Percentiles rank a stretch among this genome's conserved stretches.
phyloP scores from a whole-genome alignment of 768 basidiomycete species.

The Rhodocollybia butyracea region DNA sequence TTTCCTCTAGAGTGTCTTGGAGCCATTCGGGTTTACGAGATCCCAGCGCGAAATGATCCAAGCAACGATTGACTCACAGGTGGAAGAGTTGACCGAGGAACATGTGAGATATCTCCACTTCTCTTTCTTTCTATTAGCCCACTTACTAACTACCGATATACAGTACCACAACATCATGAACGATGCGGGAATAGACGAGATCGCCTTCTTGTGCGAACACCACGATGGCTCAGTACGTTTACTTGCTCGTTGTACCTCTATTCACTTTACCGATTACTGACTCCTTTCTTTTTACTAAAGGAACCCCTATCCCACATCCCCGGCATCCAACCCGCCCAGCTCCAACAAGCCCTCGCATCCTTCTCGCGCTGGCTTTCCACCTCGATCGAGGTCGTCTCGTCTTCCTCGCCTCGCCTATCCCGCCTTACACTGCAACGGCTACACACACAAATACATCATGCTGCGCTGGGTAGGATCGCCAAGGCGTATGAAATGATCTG shows the following conservation, averaged over 20 bases:
- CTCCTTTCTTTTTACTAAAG: constrained; percentile 19
- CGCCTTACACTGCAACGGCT: constrained; percentile 67
- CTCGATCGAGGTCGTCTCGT: constrained; percentile 68
- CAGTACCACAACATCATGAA: constrained; percentile 49
- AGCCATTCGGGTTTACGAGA: constrained; percentile 64
- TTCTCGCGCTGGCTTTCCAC: constrained; percentile 88
- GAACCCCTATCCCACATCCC: constrained; percentile 77
- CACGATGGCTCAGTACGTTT: constrained; percentile 36
- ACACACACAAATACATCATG: constrained; percentile 69
- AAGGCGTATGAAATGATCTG: constrained; percentile 71
- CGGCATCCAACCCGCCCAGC: constrained; percentile 55
- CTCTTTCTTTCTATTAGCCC: background rate
- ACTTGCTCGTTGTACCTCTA: background rate
- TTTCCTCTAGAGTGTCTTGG: constrained; percentile 53
- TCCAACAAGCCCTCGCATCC: constrained; percentile 58
- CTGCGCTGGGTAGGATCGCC: constrained; percentile 66
- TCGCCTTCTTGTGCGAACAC: constrained; percentile 40
- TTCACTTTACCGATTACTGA: background rate
- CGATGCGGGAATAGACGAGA: constrained; percentile 51
- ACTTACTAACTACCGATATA: background rate
- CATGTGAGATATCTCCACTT: constrained; percentile 58
- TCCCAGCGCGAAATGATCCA: constrained; percentile 59
- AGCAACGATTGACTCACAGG: constrained; percentile 55
- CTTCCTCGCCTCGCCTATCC: constrained; percentile 76
- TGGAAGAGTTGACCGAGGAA: constrained; percentile 67